These are phyloP conservation scores for Apiospora kogelbergensis DNA, from an alignment of 2,329 filamentous ascomycete genomes.

Conservation along the genomic window DNA sequence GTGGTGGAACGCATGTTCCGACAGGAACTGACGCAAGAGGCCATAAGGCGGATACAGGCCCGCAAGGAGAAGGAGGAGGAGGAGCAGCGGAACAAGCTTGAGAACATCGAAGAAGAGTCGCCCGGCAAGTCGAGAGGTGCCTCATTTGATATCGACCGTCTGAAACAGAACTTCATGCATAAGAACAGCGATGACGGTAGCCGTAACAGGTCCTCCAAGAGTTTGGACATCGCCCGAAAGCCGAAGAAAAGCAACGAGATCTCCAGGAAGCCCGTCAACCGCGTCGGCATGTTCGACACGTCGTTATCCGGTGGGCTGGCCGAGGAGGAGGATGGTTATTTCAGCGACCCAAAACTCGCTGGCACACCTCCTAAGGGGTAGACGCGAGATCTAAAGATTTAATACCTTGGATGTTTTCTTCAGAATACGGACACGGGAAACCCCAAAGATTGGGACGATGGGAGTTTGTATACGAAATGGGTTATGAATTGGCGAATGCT, in stretches of 20 bases:
- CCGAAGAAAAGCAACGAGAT: slow-evolving; percentile 5
- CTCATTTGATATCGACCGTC: background rate
- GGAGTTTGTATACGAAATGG: background rate
- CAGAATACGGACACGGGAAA: background rate
- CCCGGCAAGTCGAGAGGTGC: background rate
- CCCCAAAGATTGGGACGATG: background rate
- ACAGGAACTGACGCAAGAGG: slow-evolving; percentile 69
- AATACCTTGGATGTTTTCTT: background rate
- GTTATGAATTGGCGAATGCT: background rate
- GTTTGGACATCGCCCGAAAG: background rate
- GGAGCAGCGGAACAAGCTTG: slow-evolving; percentile 7
- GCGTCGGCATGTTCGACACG: slow-evolving; percentile 6
- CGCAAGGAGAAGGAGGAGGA: slow-evolving; percentile 14
- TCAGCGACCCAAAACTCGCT: background rate
- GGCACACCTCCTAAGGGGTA: background rate
- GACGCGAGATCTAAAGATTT: background rate
- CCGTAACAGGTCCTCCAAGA: background rate
- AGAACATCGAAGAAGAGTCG: slow-evolving; percentile 11
- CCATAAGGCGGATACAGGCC: slow-evolving; percentile 22
- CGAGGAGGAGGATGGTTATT: background rate
- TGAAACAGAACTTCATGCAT: background rate
- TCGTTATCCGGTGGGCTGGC: background rate
- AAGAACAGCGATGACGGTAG: slow-evolving; percentile 11
- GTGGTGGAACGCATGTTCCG: slow-evolving; percentile 75
- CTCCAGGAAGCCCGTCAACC: slow-evolving; percentile 13